Percentiles rank a stretch among this genome's conserved stretches.
phyloP scores from a whole-genome alignment of 345 rosid genomes.

The Iberis pinnata region DNA sequence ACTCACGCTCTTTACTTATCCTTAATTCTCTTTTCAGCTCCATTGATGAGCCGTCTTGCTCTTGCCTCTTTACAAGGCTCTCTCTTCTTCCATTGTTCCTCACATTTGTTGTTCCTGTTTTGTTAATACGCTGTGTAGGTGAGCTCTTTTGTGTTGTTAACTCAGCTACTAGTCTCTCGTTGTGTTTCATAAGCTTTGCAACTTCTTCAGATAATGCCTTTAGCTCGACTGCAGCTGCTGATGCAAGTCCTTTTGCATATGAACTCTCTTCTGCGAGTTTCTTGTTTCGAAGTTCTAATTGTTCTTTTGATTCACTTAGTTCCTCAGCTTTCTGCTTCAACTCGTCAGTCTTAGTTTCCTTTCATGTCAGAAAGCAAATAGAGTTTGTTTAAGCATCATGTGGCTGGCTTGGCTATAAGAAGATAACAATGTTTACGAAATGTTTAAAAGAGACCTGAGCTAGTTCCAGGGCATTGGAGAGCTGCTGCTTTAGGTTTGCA shows the following conservation, averaged over 20 bases:
- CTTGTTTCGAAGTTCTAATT: constrained; percentile 62
- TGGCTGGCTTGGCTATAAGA: neutral
- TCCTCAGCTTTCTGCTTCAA: constrained; percentile 53
- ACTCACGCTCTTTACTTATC: constrained; percentile 68
- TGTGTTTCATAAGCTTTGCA: constrained; percentile 88
- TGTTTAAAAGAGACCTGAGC: constrained; percentile 26
- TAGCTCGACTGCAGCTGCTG: constrained; percentile 99
- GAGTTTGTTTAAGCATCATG: constrained; percentile 18
- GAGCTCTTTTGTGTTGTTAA: constrained; percentile 56
- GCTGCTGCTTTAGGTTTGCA: constrained; percentile 64
- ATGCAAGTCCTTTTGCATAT: constrained; percentile 96
- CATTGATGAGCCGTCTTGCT: constrained; percentile 47
- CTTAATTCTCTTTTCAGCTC: constrained; percentile 84
- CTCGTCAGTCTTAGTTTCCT: constrained; percentile 71
- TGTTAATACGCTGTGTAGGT: constrained; percentile 42
- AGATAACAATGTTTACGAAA: constrained; percentile 15
- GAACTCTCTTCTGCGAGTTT: constrained; percentile 91
- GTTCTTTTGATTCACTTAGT: constrained; percentile 59
- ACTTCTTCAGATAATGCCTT: constrained; percentile 97
- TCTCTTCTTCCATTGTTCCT: constrained; percentile 66
- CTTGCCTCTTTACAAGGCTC: constrained; percentile 45
- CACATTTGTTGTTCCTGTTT: constrained; percentile 37
- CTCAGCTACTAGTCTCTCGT: constrained; percentile 71
- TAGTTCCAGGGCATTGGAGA: constrained; percentile 51
- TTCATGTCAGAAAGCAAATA: constrained; percentile 12